Evolutionary conservation across 2,329 filamentous ascomycete species (phyloP), one percentile per base, ranked within the genome.

Genomic region (Pyricularia sp.): DNA sequence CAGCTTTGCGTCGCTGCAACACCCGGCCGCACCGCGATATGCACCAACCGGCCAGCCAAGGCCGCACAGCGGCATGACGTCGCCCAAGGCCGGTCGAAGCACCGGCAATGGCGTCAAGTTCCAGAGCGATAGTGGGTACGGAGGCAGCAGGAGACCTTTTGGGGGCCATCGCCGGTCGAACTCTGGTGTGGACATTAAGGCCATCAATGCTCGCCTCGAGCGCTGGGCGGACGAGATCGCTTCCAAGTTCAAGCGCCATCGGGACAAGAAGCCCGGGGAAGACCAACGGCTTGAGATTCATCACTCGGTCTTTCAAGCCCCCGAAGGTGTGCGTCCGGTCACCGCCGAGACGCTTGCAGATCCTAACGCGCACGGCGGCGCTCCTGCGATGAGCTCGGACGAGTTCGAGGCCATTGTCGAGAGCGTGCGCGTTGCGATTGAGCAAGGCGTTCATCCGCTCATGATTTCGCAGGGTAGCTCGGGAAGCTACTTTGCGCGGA

Each of bases 181-280:
- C 74, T 93, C 93, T 25, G 94, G 94, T 3, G 94, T 99, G 23
- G 95, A 99, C 76, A 92, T 99, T 77, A 98, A 98, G 78, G 95
- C 95, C 70, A 98, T 99, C 80, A 99, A 99, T 79, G 94, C 94
- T 70, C 87, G 95, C 28, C 83, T 99, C 30, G 95, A 99, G 80
- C 86, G 92, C 77, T 99, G 95, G 95, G 95, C 95, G 20, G 95
- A 98, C 74, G 95, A 99, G 81, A 98, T 99, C 75, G 94, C 95
- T 33, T 92, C 93, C 73, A 95, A 96, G 75, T 98, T 99, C 85
- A 98, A 97, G 82, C 92, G 94, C 72, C 84, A 86, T 73, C 90
- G 89, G 74, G 88, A 90, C 68, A 92, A 89, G 77, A 91, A 90
- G 66, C 81, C 78, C 11, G 83, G 89, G 64, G 92, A 96, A 73